Evolutionary conservation across 1,284 basidiomycete species (phyloP).

Genomic region (Ustilago curta): DNA sequence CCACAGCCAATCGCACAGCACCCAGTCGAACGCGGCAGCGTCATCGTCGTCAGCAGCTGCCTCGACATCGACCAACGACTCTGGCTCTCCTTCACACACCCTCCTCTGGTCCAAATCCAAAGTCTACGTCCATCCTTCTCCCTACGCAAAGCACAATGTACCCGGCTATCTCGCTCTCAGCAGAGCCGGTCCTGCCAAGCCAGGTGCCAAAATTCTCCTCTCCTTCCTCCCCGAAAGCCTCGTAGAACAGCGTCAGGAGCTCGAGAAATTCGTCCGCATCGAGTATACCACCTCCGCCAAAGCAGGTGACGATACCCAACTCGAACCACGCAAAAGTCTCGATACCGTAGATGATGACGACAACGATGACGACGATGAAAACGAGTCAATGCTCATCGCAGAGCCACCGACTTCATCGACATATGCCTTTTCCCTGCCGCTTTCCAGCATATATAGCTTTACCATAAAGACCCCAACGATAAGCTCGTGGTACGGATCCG

Average conservation of each 20-base stretch:
- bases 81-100: constrained; percentile 18
- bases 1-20: background rate
- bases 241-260: constrained; percentile 73
- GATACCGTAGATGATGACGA: constrained; percentile 35
- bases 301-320: constrained; percentile 27
- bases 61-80: constrained; percentile 1
- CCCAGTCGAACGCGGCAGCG: background rate
- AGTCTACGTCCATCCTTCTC: constrained; percentile 79
- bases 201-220: constrained; percentile 45
- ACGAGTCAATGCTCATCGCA: constrained; percentile 46
- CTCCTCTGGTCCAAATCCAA: constrained; percentile 56
- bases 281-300: constrained; percentile 76
- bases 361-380: constrained; percentile 16
- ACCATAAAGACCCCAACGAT: constrained; percentile 77
- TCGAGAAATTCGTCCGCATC: constrained; percentile 85
- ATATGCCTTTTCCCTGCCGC: constrained; percentile 92
- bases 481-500: constrained; percentile 79
- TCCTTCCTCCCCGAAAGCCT: constrained; percentile 76
- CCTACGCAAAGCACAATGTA: constrained; percentile 90
- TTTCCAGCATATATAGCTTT: constrained; percentile 89
- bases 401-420: constrained; percentile 70
- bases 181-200: constrained; percentile 20
- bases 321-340: constrained; percentile 73
- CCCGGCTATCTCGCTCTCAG: constrained; percentile 77
- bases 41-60: constrained; percentile 1